Percentiles rank a stretch among this genome's conserved stretches.
These are phyloP conservation scores for Calonectria henricotiae DNA, from an alignment of 2,329 filamentous ascomycete species.

Conservation along the genomic window DNA sequence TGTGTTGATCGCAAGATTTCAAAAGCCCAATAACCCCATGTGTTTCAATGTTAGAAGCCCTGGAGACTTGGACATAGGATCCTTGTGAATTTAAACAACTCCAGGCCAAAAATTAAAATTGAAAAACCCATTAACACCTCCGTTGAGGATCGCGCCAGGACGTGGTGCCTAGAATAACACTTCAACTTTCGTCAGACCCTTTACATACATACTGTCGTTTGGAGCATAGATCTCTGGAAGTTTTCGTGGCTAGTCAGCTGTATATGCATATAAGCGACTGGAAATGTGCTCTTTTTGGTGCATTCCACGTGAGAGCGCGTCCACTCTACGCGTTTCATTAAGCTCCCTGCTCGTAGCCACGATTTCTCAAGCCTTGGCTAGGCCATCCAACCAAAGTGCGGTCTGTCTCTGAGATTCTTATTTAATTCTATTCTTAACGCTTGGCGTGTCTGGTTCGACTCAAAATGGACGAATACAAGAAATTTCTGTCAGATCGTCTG, in stretches of 20 bases:
- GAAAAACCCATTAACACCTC: background rate
- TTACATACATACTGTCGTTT: constrained; percentile 31
- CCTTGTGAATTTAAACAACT: background rate
- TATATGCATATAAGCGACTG: constrained; percentile 19
- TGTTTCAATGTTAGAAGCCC: background rate
- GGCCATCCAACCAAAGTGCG: background rate
- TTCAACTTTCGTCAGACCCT: constrained; percentile 7
- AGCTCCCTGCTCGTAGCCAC: constrained; percentile 29
- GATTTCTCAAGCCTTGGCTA: constrained; percentile 35
- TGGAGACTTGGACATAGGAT: background rate
- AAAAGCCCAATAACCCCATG: background rate
- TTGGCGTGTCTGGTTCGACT: background rate
- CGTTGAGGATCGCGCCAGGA: constrained; percentile 44
- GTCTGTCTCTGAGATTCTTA: background rate
- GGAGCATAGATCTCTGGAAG: background rate
- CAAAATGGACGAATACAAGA: constrained; percentile 76
- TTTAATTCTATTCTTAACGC: background rate
- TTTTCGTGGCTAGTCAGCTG: background rate
- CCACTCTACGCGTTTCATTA: constrained; percentile 43
- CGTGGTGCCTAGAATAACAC: constrained; percentile 46
- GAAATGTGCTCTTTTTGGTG: background rate
- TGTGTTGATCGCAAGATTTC: background rate
- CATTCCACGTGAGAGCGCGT: constrained; percentile 59
- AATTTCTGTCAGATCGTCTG: constrained; percentile 82
- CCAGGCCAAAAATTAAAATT: background rate